Evolutionary conservation across 2,329 filamentous ascomycete species (phyloP).

Genomic region (Taxawa tesnikishii): DNA sequence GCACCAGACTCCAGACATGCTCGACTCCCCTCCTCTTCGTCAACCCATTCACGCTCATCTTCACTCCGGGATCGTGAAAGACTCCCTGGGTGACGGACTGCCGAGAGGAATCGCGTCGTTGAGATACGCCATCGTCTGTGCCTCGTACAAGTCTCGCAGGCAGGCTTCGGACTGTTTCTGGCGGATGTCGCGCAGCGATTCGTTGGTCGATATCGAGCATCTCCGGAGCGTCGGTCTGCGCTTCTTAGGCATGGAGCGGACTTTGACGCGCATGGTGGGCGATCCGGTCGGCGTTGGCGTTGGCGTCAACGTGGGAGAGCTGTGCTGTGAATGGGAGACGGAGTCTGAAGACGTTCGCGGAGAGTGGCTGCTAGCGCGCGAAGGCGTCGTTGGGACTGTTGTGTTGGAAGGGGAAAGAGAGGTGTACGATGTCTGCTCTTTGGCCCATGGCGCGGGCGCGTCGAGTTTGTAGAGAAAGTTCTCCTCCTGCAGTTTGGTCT

Average conservation of each 20-base stretch:
- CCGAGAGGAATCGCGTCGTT: constrained; percentile 9
- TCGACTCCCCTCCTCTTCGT: background rate
- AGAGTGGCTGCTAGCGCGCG: too few relatives aligned
- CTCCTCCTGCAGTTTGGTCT: too few relatives aligned
- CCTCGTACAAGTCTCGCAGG: constrained; percentile 17
- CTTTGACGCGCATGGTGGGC: background rate
- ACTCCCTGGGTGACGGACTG: background rate
- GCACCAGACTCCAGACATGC: too few relatives aligned
- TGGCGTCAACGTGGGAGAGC: too few relatives aligned
- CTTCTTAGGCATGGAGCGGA: background rate
- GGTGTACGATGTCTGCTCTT: too few relatives aligned
- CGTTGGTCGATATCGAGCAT: constrained; percentile 12
- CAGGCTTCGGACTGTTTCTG: constrained; percentile 16
- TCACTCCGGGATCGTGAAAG: background rate
- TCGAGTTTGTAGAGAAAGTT: too few relatives aligned
- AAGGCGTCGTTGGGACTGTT: too few relatives aligned
- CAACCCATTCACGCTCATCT: background rate
- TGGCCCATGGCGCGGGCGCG: too few relatives aligned
- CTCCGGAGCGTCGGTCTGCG: constrained; percentile 10
- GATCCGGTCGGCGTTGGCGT: background rate
- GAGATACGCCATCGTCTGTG: constrained; percentile 19
- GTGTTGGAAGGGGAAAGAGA: too few relatives aligned
- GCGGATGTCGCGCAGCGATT: constrained; percentile 17
- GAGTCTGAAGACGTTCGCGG: background rate
- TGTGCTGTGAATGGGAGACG: background rate